These are phyloP conservation scores for Globisporangium uncinulatum DNA, from an alignment of 352 stramenopile species.

Conservation along the genomic window DNA sequence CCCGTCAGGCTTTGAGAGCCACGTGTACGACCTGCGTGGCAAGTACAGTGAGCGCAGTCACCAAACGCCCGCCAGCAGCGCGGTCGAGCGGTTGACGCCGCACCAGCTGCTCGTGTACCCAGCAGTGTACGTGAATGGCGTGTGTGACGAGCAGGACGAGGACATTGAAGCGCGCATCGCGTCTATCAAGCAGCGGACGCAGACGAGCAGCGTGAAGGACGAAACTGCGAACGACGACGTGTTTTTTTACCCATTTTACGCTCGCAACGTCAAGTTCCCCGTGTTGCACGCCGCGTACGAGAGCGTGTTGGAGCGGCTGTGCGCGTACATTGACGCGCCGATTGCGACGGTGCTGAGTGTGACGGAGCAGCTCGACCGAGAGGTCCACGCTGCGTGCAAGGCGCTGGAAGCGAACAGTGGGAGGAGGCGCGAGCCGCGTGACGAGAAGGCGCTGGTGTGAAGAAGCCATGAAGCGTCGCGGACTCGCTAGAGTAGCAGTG, in stretches of 20 bases:
- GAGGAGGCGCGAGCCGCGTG: neutral
- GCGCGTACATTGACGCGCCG: constrained; percentile 52
- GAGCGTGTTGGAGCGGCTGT: constrained; percentile 52
- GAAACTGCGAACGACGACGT: constrained; percentile 11
- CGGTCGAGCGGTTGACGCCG: neutral
- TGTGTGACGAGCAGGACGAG: constrained; percentile 39
- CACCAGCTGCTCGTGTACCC: constrained; percentile 44
- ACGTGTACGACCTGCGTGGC: constrained; percentile 35
- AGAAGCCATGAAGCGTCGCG: neutral
- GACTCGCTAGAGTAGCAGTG: too few species aligned
- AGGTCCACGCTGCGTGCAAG: constrained; percentile 21
- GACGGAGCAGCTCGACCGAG: constrained; percentile 24
- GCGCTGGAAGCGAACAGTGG: neutral
- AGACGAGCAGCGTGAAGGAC: neutral
- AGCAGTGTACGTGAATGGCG: constrained; percentile 41
- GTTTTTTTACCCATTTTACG: constrained; percentile 59
- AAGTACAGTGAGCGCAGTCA: constrained; percentile 13
- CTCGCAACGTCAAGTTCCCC: constrained; percentile 3
- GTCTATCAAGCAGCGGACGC: constrained; percentile 19
- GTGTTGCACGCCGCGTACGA: constrained; percentile 54
- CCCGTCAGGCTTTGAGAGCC: constrained; percentile 32
- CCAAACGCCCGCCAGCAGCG: neutral
- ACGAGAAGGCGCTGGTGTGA: neutral
- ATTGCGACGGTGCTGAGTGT: constrained; percentile 34
- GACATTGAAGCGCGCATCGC: constrained; percentile 51